Base-by-base conservation (phyloP, 164 flowering plant genomes). In the grape (Vitis vinifera) region DNA sequence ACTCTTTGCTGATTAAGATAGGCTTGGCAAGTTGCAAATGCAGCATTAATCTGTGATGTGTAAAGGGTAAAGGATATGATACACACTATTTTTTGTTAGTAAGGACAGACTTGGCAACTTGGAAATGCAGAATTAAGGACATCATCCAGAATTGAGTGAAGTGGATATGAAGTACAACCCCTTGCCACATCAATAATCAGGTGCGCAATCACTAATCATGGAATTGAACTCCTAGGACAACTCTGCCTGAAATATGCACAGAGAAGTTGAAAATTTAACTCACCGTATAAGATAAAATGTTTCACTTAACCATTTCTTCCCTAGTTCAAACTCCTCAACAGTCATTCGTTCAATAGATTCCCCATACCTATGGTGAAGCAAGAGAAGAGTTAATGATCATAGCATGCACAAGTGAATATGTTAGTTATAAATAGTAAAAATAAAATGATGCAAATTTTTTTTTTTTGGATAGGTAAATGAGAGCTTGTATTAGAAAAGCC, bases 211-310 rank as follows among this genome's bases (percentile, higher is more conserved):
- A 63, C 44, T 31, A 7, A 31, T 31, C 44, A 31, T 31, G 44
- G 44, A 31, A 31, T 31, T 31, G 44, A 31, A 31, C 44, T 31
- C 44, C 44, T 31, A 59, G 12, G 19, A 14, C 27, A 10, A 51
- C 37, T 23, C 51, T 16, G 16, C 61, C 44, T 31, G 44, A 31
- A 31, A 31, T 31, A 31, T 31, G 4, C 3, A 63, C 30, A 27
- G 17, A 27, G 30, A 31, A 31, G 44, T 31, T 31, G 44, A 5
- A 62, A 44, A 27, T 62, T 23, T 31, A 75, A 63, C 82, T 76
- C 73, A 96, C 99, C 99, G 76, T 80, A 96, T 91, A 53, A 96
- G 93, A 79, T 77, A 78, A 81, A 96, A 96, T 63, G 97, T 86
- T 31, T 87, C 83, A 63, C 70, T 79, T 66, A 96, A 79, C 99